Conservation (phyloP, 108 stramenopile genomes). For the Fragilaria radians region DNA sequence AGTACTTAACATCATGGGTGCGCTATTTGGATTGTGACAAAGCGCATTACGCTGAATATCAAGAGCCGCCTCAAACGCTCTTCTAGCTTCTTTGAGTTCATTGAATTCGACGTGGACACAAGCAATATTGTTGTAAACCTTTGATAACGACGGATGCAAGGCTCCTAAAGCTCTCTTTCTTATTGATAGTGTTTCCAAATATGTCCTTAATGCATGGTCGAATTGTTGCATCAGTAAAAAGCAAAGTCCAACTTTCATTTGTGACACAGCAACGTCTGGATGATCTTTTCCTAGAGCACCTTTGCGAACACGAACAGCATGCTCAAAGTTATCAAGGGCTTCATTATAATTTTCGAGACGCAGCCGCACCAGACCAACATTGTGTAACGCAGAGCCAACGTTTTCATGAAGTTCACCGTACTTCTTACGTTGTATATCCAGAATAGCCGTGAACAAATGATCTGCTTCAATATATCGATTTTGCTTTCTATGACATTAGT, state of each 20-base stretch:
- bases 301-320: conserved; percentile 44
- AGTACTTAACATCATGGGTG: conserved; percentile 34
- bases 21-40: conserved; percentile 33
- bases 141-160: conserved; percentile 37
- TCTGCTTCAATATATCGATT: conserved; percentile 24
- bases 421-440: conserved; percentile 23
- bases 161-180: conserved; percentile 37
- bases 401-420: conserved; percentile 34
- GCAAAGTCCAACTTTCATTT: conserved; percentile 47
- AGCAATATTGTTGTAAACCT: conserved; percentile 59
- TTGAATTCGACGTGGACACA: conserved; percentile 51
- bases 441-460: conserved; percentile 27
- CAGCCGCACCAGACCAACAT: conserved; percentile 44
- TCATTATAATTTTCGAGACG: conserved; percentile 24
- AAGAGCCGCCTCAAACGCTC: conserved; percentile 42
- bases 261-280: conserved; percentile 47
- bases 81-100: conserved; percentile 32
- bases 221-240: conserved; percentile 37
- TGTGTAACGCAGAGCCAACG: conserved; percentile 45
- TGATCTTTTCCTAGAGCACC: conserved; percentile 38
- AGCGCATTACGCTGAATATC: conserved; percentile 46
- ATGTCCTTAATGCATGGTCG: conserved; percentile 40
- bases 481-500: conserved; percentile 12
- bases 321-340: conserved; percentile 45
- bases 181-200: conserved; percentile 45